A percentile compares a stretch with the other conserved stretches of the same genome.
Evolutionary conservation across 495 filamentous ascomycete species (phyloP).

Genomic region (Daldinia caldariorum): DNA sequence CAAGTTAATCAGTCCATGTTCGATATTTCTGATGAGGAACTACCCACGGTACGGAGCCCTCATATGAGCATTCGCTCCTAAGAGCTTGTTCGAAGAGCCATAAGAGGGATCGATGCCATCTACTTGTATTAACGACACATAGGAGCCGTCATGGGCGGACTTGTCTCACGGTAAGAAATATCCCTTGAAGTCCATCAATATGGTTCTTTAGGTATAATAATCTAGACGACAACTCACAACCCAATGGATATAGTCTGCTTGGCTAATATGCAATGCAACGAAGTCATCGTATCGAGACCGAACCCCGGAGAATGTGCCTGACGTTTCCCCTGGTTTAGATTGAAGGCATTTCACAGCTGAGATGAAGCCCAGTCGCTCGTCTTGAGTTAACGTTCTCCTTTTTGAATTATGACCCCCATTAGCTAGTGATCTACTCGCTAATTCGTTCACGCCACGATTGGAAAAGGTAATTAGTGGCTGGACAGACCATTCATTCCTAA

Average conservation of each 20-base stretch:
- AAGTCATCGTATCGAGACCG: constrained; percentile 59
- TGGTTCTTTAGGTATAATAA: background rate
- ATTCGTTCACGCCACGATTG: background rate
- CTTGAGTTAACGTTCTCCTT: constrained; percentile 46
- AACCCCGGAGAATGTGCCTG: constrained; percentile 51
- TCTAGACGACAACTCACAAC: constrained; percentile 33
- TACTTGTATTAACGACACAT: constrained; percentile 33
- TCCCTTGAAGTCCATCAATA: constrained; percentile 27
- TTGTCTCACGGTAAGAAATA: constrained; percentile 45
- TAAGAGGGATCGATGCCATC: constrained; percentile 58
- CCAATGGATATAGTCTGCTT: constrained; percentile 57
- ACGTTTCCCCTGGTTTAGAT: constrained; percentile 43
- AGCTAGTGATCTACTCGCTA: constrained; percentile 1
- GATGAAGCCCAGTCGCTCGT: constrained; percentile 52
- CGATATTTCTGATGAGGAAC: constrained; percentile 8
- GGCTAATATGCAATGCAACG: constrained; percentile 49
- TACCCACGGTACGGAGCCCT: constrained; percentile 52
- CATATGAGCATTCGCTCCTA: constrained; percentile 51
- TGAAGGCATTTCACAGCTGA: constrained; percentile 57
- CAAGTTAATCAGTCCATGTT: constrained; percentile 14
- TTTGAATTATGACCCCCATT: background rate
- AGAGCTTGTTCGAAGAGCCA: constrained; percentile 54
- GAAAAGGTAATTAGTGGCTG: background rate
- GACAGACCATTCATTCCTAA: constrained; percentile 49
- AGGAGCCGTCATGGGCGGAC: background rate